Base-by-base conservation (phyloP, 345 rosid genomes). In the Kandelia obovata region DNA sequence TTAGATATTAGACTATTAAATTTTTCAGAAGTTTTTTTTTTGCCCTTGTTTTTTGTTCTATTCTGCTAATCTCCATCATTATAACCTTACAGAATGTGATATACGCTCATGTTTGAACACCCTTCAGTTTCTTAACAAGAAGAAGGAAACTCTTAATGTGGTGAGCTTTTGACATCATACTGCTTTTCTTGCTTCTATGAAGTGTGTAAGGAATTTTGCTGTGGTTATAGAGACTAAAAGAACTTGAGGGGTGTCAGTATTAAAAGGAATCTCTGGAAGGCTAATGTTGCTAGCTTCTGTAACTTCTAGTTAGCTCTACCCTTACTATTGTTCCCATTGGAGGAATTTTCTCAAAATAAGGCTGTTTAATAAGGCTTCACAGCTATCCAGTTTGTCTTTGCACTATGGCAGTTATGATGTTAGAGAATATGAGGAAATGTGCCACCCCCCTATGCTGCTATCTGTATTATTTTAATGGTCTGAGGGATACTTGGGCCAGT, bases 81-180 rank as follows among this genome's bases (percentile, higher is more conserved):
- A 68, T 51, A 47, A 51, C 59, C 71, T 77, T 72, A 75, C 88
- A 94, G 99, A 86, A 75, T 89, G 99, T 82, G 99, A 94, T 76
- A 87, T 94, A 78, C 89, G 97, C 56, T 85, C 93, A 53, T 92
- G 97, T 81, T 85, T 92, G 81, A 94, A 94, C 80, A 94, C 99
- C 15, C 93, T 94, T 69, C 99, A 94, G 81, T 94, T 94, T 84
- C 97, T 94, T 78, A 81, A 92, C 83, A 89, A 84, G 82, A 94
- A 86, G 88, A 84, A 86, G 72, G 88, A 94, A 81, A 68, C 82
- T 43, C 92, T 94, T 72, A 90, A 86, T 68, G 85, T 75, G 97
- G 99, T 94, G 84, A 77, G 86, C 55, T 70, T 65, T 52, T 67
- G 31, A 20, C 65, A 26, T 67, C 51, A 78, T 23, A 11, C 26